A percentile compares a stretch with the other conserved stretches of the same genome.
These are phyloP conservation scores for Apiospora rasikravindrae DNA, from an alignment of 2,329 filamentous ascomycete genomes.

Conservation along the genomic window DNA sequence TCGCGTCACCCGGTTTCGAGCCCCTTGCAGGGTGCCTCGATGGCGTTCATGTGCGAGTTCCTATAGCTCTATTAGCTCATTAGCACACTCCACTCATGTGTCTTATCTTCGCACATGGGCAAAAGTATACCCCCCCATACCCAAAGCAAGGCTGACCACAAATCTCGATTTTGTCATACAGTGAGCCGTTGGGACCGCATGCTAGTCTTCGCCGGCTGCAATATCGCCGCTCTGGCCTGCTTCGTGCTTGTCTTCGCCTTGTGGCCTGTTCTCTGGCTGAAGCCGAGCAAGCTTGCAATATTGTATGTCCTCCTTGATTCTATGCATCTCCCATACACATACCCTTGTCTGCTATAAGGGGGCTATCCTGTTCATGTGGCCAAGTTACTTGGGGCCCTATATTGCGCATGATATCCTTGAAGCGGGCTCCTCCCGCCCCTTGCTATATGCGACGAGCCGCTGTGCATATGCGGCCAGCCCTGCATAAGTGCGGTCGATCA, in stretches of 20 bases:
- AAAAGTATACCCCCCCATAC: conserved; percentile 30
- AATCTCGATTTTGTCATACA: conserved; percentile 48
- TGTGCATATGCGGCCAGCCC: conserved; percentile 35
- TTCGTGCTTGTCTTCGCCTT: conserved; percentile 93
- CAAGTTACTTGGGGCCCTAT: conserved; percentile 18
- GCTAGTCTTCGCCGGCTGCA: conserved; percentile 89
- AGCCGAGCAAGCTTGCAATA: conserved; percentile 93
- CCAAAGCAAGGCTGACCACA: conserved; percentile 35
- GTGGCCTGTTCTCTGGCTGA: conserved; percentile 80
- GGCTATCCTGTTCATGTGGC: conserved; percentile 21
- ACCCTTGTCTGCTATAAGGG: neutral
- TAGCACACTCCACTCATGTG: conserved; percentile 40
- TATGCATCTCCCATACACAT: conserved; percentile 11
- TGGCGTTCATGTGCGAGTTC: conserved; percentile 50
- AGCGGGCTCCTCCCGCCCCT: neutral
- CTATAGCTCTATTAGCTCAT: conserved; percentile 7
- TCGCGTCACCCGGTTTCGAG: conserved; percentile 37
- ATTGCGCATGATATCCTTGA: conserved; percentile 16
- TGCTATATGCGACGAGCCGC: conserved; percentile 35
- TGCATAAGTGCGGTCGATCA: conserved; percentile 34
- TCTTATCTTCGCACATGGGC: conserved; percentile 48
- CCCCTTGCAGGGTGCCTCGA: conserved; percentile 44
- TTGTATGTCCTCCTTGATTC: conserved; percentile 68
- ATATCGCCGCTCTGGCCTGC: conserved; percentile 85
- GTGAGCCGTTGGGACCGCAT: conserved; percentile 98